These are phyloP conservation scores for Colletotrichum orbiculare DNA, from an alignment of 2,329 filamentous ascomycete species.

Conservation along the genomic window DNA sequence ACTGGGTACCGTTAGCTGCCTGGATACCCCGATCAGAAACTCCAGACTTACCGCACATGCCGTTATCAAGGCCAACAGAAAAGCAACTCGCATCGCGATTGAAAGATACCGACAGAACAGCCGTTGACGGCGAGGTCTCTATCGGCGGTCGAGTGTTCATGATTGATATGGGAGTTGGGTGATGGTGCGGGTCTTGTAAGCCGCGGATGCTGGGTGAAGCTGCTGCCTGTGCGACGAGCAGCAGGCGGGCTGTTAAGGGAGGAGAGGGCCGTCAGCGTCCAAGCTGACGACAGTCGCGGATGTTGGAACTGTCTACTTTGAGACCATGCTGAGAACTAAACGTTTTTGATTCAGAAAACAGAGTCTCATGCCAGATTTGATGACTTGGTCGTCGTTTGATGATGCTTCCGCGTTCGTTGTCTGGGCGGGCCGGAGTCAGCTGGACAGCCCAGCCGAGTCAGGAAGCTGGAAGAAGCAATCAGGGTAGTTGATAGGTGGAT, in stretches of 20 bases:
- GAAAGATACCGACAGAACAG: conserved; percentile 85
- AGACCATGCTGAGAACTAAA: too few relatives aligned
- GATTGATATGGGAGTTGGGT: conserved; percentile 38
- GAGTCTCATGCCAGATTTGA: too few relatives aligned
- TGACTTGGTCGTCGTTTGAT: too few relatives aligned
- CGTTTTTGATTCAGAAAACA: too few relatives aligned
- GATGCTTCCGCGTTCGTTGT: not conserved
- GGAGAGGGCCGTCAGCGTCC: too few relatives aligned
- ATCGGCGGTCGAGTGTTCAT: conserved; percentile 95
- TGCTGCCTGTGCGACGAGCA: conserved; percentile 5
- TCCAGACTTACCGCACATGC: conserved; percentile 77
- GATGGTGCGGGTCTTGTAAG: conserved; percentile 16
- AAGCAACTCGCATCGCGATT: conserved; percentile 89
- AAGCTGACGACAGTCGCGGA: too few relatives aligned
- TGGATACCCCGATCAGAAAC: not conserved
- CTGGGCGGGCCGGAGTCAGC: conserved; percentile 29
- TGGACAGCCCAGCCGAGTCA: conserved; percentile 31
- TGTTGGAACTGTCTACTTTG: too few relatives aligned
- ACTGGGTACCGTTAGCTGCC: conserved; percentile 60
- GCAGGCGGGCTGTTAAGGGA: conserved; percentile 14
- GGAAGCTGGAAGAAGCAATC: conserved; percentile 24
- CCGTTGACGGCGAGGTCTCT: conserved; percentile 78
- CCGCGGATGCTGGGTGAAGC: conserved; percentile 10
- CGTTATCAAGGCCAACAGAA: conserved; percentile 85
- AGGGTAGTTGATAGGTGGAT: conserved; percentile 26